Conservation (phyloP, 306 rosid species). For the Spatholobus suberectus region DNA sequence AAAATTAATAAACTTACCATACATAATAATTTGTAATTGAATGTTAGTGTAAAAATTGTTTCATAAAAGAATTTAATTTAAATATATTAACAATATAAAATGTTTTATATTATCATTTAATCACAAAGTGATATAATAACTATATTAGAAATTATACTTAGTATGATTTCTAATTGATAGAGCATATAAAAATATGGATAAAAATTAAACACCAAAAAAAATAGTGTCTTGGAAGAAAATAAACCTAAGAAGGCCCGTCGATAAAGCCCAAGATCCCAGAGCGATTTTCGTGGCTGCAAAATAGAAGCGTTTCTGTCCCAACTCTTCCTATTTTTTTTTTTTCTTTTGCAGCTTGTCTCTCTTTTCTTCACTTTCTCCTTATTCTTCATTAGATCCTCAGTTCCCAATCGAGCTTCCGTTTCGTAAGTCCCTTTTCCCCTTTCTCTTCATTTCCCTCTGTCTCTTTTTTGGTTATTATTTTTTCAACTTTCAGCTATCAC, state of each 20-base stretch:
- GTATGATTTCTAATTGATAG: too few relatives aligned
- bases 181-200: too few relatives aligned
- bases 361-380: background rate
- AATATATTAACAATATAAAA: too few relatives aligned
- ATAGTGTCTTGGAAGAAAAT: too few relatives aligned
- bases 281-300: conserved; percentile 29
- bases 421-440: conserved; percentile 39
- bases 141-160: too few relatives aligned
- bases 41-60: too few relatives aligned
- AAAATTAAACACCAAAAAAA: too few relatives aligned
- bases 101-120: too few relatives aligned
- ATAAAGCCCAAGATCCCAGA: conserved; percentile 40
- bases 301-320: conserved; percentile 27
- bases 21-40: too few relatives aligned
- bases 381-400: conserved; percentile 41
- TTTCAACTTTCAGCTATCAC: background rate
- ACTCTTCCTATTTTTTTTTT: background rate
- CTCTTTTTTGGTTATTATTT: background rate
- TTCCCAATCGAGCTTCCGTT: conserved; percentile 36
- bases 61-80: too few relatives aligned
- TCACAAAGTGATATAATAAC: too few relatives aligned
- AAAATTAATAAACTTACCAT: too few relatives aligned
- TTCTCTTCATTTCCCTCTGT: background rate
- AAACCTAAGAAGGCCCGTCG: background rate
- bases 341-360: background rate